Conservation (phyloP, 768 basidiomycete genomes). For the Termitomyces sp. region DNA sequence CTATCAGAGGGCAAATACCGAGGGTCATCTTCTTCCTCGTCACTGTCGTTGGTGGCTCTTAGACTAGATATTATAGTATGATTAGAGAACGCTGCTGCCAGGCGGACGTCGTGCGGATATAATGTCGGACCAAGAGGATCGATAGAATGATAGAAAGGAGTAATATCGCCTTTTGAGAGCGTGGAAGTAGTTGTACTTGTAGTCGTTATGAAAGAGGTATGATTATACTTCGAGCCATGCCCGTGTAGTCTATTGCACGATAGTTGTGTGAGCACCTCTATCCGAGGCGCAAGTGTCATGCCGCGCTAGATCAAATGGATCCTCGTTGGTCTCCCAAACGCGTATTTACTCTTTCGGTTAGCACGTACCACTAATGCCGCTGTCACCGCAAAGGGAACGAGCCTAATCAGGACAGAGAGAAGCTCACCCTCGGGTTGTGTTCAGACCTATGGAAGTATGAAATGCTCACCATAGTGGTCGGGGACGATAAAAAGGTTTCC, state of each 20-base stretch:
- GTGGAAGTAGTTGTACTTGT: conserved; percentile 1
- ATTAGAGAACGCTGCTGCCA: background rate
- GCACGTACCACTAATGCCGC: conserved; percentile 58
- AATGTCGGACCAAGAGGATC: conserved; percentile 27
- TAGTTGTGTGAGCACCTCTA: conserved; percentile 76
- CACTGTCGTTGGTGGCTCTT: conserved; percentile 10
- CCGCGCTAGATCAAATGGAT: conserved; percentile 49
- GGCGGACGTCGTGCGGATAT: conserved; percentile 11
- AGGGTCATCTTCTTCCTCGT: conserved; percentile 28
- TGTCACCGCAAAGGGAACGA: conserved; percentile 69
- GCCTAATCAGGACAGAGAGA: conserved; percentile 36
- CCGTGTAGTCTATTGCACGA: conserved; percentile 56
- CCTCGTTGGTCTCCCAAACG: conserved; percentile 5
- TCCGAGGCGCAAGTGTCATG: conserved; percentile 77
- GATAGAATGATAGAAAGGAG: conserved; percentile 21
- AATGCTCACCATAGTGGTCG: conserved; percentile 41
- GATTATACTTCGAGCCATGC: conserved; percentile 34
- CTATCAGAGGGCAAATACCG: conserved; percentile 28
- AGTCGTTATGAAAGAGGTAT: conserved; percentile 16
- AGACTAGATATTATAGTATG: conserved; percentile 3
- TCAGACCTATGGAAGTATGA: background rate
- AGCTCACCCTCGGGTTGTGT: background rate
- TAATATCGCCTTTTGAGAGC: conserved; percentile 6
- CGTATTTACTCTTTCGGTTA: background rate
- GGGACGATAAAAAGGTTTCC: conserved; percentile 48